Conservation (phyloP, 495 filamentous ascomycete species). For the Penicillium riverlandense region DNA sequence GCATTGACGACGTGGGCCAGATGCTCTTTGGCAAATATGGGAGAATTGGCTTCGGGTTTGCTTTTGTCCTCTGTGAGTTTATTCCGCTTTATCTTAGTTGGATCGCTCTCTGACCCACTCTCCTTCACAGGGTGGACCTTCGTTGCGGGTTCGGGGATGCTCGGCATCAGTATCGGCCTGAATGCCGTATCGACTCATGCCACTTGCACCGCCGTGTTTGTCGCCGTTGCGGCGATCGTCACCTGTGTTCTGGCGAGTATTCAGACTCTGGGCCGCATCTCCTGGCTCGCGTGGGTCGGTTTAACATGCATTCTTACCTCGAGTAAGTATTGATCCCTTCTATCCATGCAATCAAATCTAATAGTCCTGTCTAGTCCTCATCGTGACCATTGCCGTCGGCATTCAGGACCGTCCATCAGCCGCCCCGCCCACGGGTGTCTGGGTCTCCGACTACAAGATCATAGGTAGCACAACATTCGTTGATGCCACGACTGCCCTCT, state of each 20-base stretch:
- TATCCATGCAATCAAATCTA: slow-evolving; percentile 11
- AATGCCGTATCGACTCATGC: slow-evolving; percentile 54
- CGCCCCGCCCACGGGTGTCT: slow-evolving; percentile 13
- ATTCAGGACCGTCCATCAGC: slow-evolving; percentile 29
- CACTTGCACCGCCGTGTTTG: slow-evolving; percentile 47
- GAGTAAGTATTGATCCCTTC: slow-evolving; percentile 31
- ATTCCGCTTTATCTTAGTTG: neutral
- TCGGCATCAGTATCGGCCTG: slow-evolving; percentile 65
- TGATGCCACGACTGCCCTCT: slow-evolving; percentile 45
- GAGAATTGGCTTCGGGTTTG: slow-evolving; percentile 48
- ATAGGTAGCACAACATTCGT: slow-evolving; percentile 18
- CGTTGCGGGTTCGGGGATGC: slow-evolving; percentile 33
- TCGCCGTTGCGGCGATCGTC: slow-evolving; percentile 22
- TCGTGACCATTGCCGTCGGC: slow-evolving; percentile 59
- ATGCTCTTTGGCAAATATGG: slow-evolving; percentile 55
- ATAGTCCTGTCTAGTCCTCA: slow-evolving; percentile 46
- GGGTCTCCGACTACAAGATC: slow-evolving; percentile 16
- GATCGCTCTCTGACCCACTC: slow-evolving; percentile 38
- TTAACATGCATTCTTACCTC: slow-evolving; percentile 23
- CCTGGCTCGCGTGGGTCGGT: slow-evolving; percentile 31
- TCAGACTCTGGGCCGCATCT: slow-evolving; percentile 23
- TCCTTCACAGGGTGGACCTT: slow-evolving; percentile 42
- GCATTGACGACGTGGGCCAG: slow-evolving; percentile 58
- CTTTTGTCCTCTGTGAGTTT: slow-evolving; percentile 29
- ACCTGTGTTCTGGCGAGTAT: slow-evolving; percentile 21